Base-by-base conservation (phyloP, 345 rosid genomes). In the Odontarrhena argentea region DNA sequence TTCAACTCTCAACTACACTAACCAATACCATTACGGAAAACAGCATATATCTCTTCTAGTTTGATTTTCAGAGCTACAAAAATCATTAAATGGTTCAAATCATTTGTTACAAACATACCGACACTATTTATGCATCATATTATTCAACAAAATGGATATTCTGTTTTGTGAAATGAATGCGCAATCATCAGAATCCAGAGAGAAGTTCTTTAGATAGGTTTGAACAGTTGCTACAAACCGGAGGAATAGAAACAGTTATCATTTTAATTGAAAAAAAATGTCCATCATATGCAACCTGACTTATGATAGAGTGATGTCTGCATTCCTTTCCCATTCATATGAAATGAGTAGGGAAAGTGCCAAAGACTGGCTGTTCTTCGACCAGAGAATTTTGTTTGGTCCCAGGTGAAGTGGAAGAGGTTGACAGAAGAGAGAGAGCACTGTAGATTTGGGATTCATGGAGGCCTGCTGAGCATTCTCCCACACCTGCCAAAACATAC, bases 351-450 rank as follows among this genome's bases (percentile, higher is more conserved):
- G 71, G 71, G 55, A 58, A 42, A 43, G 71, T 59, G 60, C 67
- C 76, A 73, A 22, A 45, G 1, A 60, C 36, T 35, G 66, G 67
- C 44, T 58, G 71, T 50, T 48, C 18, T 65, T 73, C 48, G 12
- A 46, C 66, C 71, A 57, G 1, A 42, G 56, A 30, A 59, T 51
- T 13, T 55, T 67, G 63, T 67, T 66, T 74, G 42, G 73, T 75
- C 82, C 84, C 87, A 46, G 58, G 71, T 12, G 82, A 74, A 51
- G 78, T 80, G 78, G 83, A 76, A 67, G 83, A 80, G 34, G 80
- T 91, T 94, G 99, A 94, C 99, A 94, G 96, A 94, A 94, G 97
- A 94, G 96, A 94, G 99, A 88, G 99, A 94, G 96, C 99, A 88
- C 88, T 79, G 53, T 84, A 87, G 76, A 81, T 53, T 72, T 78